Conservation (phyloP, 73 alveolate species). For the Tetrahymena borealis region DNA sequence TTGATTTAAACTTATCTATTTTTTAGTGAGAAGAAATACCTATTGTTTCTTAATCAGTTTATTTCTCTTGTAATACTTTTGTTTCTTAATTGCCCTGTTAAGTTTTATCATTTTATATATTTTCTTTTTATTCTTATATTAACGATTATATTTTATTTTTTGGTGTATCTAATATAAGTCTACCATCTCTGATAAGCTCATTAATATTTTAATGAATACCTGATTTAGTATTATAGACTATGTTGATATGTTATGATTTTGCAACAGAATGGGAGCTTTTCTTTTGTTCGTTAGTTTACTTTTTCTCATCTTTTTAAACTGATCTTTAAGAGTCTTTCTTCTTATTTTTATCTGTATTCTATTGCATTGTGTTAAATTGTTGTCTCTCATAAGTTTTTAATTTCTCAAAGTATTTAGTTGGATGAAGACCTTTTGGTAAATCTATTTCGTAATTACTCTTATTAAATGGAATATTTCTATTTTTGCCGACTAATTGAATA, state of each 20-base stretch:
- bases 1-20: neutral
- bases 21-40: too few species aligned
- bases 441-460: neutral
- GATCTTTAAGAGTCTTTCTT: neutral
- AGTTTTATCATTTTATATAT: too few species aligned
- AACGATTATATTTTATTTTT: too few species aligned
- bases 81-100: too few species aligned
- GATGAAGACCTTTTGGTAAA: neutral
- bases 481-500: neutral
- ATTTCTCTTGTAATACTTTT: too few species aligned
- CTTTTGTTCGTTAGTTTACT: neutral
- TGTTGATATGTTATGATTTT: neutral
- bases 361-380: neutral
- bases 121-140: too few species aligned
- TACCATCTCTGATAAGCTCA: too few species aligned
- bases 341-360: neutral
- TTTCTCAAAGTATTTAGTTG: neutral
- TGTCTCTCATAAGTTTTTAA: neutral
- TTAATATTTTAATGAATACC: too few species aligned
- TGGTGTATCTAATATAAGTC: too few species aligned
- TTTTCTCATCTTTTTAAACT: neutral
- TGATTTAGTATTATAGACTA: too few species aligned
- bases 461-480: neutral
- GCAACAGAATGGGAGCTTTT: neutral
- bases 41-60: too few species aligned